A percentile compares a stretch with the other conserved stretches of the same genome.
These are phyloP conservation scores for Ogataea thermomethanolica DNA, from an alignment of 805 yeast species.

Conservation along the genomic window DNA sequence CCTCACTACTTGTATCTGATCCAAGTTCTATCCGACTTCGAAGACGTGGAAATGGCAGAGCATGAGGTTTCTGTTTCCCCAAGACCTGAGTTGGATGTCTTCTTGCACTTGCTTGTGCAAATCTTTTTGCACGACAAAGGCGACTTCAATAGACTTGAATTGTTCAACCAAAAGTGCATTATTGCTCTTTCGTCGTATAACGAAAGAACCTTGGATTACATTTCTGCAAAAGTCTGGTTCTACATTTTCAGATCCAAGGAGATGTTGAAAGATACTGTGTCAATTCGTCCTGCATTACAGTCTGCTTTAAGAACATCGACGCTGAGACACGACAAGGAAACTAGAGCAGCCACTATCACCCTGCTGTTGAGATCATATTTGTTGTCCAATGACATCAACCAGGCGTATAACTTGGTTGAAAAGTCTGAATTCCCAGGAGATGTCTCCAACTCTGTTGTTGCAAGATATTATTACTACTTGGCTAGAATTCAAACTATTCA, in stretches of 20 bases:
- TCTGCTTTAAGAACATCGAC: constrained; percentile 81
- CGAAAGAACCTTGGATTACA: constrained; percentile 78
- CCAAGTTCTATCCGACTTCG: constrained; percentile 29
- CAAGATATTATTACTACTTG: constrained; percentile 86
- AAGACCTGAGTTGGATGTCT: constrained; percentile 77
- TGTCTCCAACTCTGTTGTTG: constrained; percentile 77
- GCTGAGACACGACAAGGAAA: constrained; percentile 87
- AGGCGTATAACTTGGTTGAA: constrained; percentile 84
- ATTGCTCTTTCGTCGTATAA: constrained; percentile 60
- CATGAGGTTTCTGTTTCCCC: constrained; percentile 34
- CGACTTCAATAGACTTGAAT: constrained; percentile 45
- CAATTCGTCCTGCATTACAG: constrained; percentile 69
- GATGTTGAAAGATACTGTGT: constrained; percentile 46
- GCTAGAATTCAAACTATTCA: constrained; percentile 91
- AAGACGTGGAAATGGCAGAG: constrained; percentile 34
- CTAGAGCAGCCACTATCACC: constrained; percentile 85
- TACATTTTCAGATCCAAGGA: constrained; percentile 80
- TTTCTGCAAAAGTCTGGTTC: constrained; percentile 91
- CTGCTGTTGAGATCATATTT: constrained; percentile 78
- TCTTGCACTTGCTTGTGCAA: constrained; percentile 74
- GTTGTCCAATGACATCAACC: constrained; percentile 72
- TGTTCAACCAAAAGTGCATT: constrained; percentile 52
- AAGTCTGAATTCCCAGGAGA: constrained; percentile 84
- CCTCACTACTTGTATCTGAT: constrained; percentile 42
- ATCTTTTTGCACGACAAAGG: constrained; percentile 67